phyloP scores from a whole-genome alignment of 495 filamentous ascomycete species.

The Xylaria longipes region DNA sequence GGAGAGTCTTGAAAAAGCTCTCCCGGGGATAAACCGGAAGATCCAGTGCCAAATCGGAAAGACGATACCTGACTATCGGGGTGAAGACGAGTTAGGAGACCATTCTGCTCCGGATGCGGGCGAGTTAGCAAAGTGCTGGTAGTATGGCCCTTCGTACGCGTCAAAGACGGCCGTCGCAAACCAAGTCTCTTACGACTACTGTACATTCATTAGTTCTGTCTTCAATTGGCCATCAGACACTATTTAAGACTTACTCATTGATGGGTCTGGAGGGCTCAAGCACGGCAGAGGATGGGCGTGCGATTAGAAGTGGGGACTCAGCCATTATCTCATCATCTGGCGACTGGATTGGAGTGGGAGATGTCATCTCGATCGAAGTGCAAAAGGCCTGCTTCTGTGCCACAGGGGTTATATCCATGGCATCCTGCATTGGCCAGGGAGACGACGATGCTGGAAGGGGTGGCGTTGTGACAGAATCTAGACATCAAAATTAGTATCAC shows the following conservation, averaged over 20 bases:
- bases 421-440: constrained; percentile 73
- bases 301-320: constrained; percentile 54
- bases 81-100: constrained; percentile 34
- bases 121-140: constrained; percentile 54
- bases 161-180: constrained; percentile 66
- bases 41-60: constrained; percentile 76
- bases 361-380: constrained; percentile 66
- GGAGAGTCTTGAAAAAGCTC: constrained; percentile 84
- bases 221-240: constrained; percentile 15
- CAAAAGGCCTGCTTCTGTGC: constrained; percentile 83
- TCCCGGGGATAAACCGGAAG: constrained; percentile 68
- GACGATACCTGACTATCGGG: constrained; percentile 70
- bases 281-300: constrained; percentile 52
- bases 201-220: constrained; percentile 21
- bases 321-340: constrained; percentile 52
- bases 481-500: constrained; percentile 11
- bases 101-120: not conserved
- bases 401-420: constrained; percentile 93
- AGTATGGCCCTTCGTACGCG: constrained; percentile 63
- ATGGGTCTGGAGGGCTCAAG: constrained; percentile 58
- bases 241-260: constrained; percentile 54
- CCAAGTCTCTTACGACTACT: constrained; percentile 64
- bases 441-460: constrained; percentile 81
- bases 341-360: constrained; percentile 66
- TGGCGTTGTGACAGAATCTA: constrained; percentile 82